Conservation (phyloP, 495 filamentous ascomycete genomes). For the Collariella sp. region DNA sequence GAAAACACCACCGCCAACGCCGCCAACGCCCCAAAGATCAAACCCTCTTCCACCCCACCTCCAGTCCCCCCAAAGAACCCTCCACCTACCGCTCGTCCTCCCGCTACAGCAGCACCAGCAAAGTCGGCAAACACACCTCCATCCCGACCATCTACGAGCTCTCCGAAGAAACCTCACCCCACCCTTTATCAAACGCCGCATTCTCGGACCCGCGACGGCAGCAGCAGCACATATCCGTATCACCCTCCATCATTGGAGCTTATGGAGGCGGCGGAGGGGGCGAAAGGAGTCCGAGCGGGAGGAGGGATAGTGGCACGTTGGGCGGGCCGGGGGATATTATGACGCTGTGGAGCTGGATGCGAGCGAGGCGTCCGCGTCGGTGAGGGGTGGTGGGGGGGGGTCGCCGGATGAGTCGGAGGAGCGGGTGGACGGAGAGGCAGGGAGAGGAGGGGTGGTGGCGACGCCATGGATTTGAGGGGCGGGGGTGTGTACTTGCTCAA, state of each 20-base stretch:
- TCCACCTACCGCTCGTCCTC: neutral
- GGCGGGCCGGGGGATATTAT: neutral
- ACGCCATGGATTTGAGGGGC: conserved; percentile 12
- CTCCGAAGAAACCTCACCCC: conserved; percentile 11
- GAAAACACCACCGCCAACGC: neutral
- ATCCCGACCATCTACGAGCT: conserved; percentile 18
- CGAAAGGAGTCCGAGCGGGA: too few species aligned
- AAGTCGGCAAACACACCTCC: too few species aligned
- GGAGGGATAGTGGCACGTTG: conserved; percentile 6
- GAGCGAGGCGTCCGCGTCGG: conserved; percentile 3
- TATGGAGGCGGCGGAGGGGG: neutral
- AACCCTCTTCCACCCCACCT: neutral
- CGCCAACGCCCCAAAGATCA: too few species aligned
- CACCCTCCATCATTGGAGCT: neutral
- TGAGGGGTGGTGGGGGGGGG: conserved; percentile 8
- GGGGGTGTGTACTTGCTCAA: too few species aligned
- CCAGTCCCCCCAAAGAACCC: conserved; percentile 22
- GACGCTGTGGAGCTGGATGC: conserved; percentile 16
- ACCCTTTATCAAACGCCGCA: neutral
- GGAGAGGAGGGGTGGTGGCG: conserved; percentile 3
- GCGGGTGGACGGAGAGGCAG: conserved; percentile 13
- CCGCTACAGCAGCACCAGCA: too few species aligned
- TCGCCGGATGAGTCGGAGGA: conserved; percentile 1
- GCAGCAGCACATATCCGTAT: conserved; percentile 1
- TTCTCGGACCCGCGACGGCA: neutral